Evolutionary conservation across 208 protist genomes (phyloP).

Genomic region (Trypanosoma conorhini): DNA sequence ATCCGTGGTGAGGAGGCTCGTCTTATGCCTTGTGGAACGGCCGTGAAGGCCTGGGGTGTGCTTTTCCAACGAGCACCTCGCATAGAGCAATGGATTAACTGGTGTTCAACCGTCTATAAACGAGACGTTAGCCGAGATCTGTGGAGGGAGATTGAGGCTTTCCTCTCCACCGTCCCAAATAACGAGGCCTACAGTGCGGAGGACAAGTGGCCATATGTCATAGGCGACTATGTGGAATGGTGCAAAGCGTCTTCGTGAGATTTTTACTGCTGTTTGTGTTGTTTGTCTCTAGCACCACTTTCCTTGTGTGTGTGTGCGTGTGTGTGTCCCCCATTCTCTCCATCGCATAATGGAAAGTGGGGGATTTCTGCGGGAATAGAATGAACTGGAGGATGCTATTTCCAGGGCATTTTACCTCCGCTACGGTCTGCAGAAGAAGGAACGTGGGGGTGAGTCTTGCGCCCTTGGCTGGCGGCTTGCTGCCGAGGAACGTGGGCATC

Average conservation of each 20-base stretch:
- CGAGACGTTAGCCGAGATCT: constrained; percentile 73
- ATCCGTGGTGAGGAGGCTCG: constrained; percentile 78
- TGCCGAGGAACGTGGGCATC: not conserved
- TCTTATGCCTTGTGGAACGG: constrained; percentile 46
- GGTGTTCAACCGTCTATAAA: constrained; percentile 42
- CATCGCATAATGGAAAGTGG: not conserved
- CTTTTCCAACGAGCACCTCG: constrained; percentile 44
- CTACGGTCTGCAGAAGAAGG: not conserved
- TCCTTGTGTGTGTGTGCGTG: constrained; percentile 3
- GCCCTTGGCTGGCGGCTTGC: not conserved
- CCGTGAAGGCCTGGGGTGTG: constrained; percentile 61
- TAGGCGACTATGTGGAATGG: constrained; percentile 75
- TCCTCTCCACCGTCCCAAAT: constrained; percentile 33
- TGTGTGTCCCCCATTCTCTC: no score
- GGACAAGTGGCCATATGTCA: constrained; percentile 52
- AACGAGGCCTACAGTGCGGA: constrained; percentile 19
- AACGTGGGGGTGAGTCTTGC: not conserved
- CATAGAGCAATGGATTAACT: constrained; percentile 50
- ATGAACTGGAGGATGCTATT: not conserved
- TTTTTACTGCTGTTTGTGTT: not conserved
- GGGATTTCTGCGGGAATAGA: not conserved
- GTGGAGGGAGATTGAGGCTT: constrained; percentile 70
- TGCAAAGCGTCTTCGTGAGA: constrained; percentile 13
- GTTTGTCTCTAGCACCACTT: not conserved
- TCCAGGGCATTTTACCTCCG: not conserved